Evolutionary conservation across 2,329 filamentous ascomycete genomes (phyloP).

Genomic region (Trichoderma oligosporum): DNA sequence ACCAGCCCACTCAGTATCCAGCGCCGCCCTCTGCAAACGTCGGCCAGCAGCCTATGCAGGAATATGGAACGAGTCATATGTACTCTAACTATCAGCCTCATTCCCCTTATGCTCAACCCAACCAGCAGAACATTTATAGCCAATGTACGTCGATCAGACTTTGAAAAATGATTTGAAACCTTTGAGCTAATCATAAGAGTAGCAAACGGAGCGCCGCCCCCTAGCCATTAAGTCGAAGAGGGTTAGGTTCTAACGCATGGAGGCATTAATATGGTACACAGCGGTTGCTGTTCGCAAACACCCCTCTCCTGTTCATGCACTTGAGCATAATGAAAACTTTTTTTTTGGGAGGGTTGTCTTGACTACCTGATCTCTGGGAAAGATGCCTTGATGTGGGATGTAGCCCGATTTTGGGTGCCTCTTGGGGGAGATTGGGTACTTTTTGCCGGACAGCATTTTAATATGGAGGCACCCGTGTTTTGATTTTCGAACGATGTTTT

Average conservation of each 20-base stretch:
- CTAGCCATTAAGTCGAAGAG: slow-evolving; percentile 29
- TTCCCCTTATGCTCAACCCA: slow-evolving; percentile 55
- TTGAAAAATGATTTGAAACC: background rate
- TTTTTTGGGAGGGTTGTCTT: background rate
- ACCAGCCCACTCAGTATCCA: slow-evolving; percentile 64
- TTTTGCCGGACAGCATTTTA: slow-evolving; percentile 12
- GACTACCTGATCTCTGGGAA: slow-evolving; percentile 17
- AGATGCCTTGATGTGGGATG: slow-evolving; percentile 6
- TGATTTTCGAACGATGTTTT: background rate
- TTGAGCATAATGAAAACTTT: slow-evolving; percentile 10
- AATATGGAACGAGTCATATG: slow-evolving; percentile 54
- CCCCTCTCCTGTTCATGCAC: slow-evolving; percentile 9
- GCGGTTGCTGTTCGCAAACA: background rate
- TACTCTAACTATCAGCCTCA: slow-evolving; percentile 57
- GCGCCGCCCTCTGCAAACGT: slow-evolving; percentile 55
- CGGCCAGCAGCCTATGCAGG: slow-evolving; percentile 49
- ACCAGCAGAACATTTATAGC: slow-evolving; percentile 57
- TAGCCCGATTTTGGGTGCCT: slow-evolving; percentile 14
- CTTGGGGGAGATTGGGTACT: background rate
- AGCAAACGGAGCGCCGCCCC: slow-evolving; percentile 36
- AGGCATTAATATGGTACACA: background rate
- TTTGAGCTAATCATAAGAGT: slow-evolving; percentile 8
- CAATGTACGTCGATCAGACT: slow-evolving; percentile 44
- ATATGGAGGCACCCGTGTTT: slow-evolving; percentile 16
- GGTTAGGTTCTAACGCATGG: background rate